Conservation (phyloP, 345 rosid genomes). For the Eucalyptus pauciflora region DNA sequence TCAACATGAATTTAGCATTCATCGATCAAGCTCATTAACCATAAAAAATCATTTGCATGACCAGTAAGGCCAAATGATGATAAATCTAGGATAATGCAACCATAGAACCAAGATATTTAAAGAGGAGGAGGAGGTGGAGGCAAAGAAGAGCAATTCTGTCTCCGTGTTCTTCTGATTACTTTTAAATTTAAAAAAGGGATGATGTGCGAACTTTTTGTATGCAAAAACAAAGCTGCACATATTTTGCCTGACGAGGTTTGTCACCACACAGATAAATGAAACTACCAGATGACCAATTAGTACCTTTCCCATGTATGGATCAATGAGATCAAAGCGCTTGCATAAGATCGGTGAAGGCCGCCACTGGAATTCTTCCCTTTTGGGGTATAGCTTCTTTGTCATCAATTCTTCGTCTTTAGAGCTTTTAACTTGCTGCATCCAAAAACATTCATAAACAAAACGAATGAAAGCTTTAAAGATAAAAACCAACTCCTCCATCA, state of each 20-base stretch:
- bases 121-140: background rate
- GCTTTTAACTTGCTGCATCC: conserved; percentile 43
- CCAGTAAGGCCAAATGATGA: background rate
- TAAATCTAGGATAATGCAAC: background rate
- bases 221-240: background rate
- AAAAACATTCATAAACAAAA: background rate
- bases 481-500: background rate
- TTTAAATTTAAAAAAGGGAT: background rate
- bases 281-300: background rate
- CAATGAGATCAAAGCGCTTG: conserved; percentile 95
- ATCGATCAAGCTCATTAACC: background rate
- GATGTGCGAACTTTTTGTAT: background rate
- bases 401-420: conserved; percentile 33
- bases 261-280: background rate
- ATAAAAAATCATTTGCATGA: background rate
- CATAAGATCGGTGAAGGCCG: conserved; percentile 81
- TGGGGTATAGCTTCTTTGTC: conserved; percentile 42
- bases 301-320: conserved; percentile 97
- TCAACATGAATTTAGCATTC: background rate
- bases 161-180: background rate
- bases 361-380: conserved; percentile 91
- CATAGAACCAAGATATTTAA: background rate
- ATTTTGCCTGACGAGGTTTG: background rate
- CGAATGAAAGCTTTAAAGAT: background rate
- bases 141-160: background rate